Conservation (phyloP, 192 early-diverging fungal genomes). For the Coemansia sp. region DNA sequence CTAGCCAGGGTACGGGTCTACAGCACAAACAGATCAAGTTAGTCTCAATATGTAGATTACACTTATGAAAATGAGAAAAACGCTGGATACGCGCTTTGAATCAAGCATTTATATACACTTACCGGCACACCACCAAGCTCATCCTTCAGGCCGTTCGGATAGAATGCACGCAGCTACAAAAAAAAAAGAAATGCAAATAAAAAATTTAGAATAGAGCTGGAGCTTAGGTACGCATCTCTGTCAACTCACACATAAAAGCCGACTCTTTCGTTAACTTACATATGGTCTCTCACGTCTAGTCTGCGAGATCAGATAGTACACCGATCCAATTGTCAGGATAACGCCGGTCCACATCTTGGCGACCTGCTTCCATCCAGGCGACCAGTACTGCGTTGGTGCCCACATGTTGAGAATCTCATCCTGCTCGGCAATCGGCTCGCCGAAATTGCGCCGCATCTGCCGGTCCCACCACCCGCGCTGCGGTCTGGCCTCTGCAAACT, state of each 20-base stretch:
- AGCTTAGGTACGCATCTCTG: not conserved
- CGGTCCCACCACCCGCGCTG: slow-evolving; percentile 67
- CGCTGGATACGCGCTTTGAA: not conserved
- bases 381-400: slow-evolving; percentile 62
- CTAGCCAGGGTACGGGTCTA: slow-evolving; percentile 34
- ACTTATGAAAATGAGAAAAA: not conserved
- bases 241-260: not conserved
- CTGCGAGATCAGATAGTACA: slow-evolving; percentile 54
- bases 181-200: not conserved
- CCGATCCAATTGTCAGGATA: slow-evolving; percentile 54
- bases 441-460: slow-evolving; percentile 76
- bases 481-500: slow-evolving; percentile 60
- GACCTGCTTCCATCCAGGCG: slow-evolving; percentile 57
- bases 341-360: slow-evolving; percentile 56
- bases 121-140: slow-evolving; percentile 57
- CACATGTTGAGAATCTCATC: slow-evolving; percentile 68
- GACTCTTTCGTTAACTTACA: slow-evolving; percentile 22
- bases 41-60: not conserved
- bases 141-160: slow-evolving; percentile 65
- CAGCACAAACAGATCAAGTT: not conserved
- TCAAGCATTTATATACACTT: slow-evolving; percentile 4
- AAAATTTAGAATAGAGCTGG: not conserved
- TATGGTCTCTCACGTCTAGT: slow-evolving; percentile 57
- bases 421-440: slow-evolving; percentile 67
- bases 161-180: slow-evolving; percentile 56